A percentile compares a stretch with the other conserved stretches of the same genome.
Evolutionary conservation across 441 rosid genomes (phyloP).

Genomic region (Gossypium gossypioides): DNA sequence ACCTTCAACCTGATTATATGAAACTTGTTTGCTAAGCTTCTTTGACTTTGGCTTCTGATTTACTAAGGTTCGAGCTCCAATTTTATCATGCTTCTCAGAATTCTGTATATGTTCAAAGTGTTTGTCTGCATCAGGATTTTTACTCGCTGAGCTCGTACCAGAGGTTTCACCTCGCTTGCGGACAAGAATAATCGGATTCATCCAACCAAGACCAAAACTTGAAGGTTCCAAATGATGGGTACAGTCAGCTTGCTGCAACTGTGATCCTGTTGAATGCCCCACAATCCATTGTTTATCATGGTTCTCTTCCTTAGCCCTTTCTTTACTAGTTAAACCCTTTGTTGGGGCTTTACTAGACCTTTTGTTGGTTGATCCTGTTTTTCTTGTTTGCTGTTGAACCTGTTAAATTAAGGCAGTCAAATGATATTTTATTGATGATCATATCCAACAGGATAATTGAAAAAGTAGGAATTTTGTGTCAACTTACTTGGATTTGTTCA

Average conservation of each 20-base stretch:
- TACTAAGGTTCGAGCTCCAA: background rate
- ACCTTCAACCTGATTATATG: slow-evolving; percentile 31
- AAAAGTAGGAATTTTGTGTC: background rate
- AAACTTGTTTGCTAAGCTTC: slow-evolving; percentile 18
- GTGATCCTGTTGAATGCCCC: slow-evolving; percentile 15
- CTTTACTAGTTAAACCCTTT: slow-evolving; percentile 13
- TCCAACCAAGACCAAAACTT: slow-evolving; percentile 21
- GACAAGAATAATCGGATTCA: slow-evolving; percentile 39
- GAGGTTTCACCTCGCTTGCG: slow-evolving; percentile 26
- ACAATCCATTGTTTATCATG: slow-evolving; percentile 10
- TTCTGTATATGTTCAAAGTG: background rate
- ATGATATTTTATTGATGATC: background rate
- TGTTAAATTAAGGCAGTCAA: slow-evolving; percentile 8
- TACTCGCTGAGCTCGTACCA: slow-evolving; percentile 5
- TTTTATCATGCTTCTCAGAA: slow-evolving; percentile 11
- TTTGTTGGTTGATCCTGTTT: slow-evolving; percentile 4
- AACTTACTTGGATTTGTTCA: slow-evolving; percentile 29
- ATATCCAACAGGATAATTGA: background rate
- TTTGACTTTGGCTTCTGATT: slow-evolving; percentile 16
- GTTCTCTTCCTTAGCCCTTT: slow-evolving; percentile 16
- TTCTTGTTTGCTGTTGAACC: slow-evolving; percentile 21
- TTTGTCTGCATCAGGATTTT: background rate
- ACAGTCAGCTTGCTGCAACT: slow-evolving; percentile 17
- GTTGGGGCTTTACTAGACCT: slow-evolving; percentile 2
- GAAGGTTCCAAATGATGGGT: slow-evolving; percentile 21